Conservation (phyloP, 2,329 filamentous ascomycete genomes). For the Penicillium italicum region DNA sequence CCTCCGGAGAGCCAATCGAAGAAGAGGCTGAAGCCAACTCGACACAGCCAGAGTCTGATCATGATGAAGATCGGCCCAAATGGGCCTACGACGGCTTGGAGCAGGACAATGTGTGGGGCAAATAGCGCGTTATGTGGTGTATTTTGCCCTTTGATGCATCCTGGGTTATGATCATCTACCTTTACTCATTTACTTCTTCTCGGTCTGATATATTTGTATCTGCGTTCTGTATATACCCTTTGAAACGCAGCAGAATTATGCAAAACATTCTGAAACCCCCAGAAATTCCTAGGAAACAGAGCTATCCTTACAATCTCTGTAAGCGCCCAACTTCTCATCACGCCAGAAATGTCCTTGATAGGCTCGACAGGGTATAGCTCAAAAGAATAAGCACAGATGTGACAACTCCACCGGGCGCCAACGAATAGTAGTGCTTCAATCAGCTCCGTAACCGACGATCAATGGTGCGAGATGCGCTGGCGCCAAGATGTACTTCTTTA, state of each 20-base stretch:
- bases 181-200: not conserved
- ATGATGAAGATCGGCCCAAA: conserved; percentile 18
- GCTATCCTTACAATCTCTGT: conserved; percentile 5
- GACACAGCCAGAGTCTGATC: conserved; percentile 6
- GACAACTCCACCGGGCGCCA: conserved; percentile 22
- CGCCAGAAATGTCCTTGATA: not conserved
- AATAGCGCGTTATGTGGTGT: conserved; percentile 16
- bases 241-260: not conserved
- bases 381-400: conserved; percentile 21
- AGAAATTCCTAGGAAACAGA: not conserved
- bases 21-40: conserved; percentile 17
- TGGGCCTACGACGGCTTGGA: conserved; percentile 33
- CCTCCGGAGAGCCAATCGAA: conserved; percentile 30
- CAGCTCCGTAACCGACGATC: conserved; percentile 15
- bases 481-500: conserved; percentile 14
- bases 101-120: conserved; percentile 37
- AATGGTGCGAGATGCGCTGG: conserved; percentile 7
- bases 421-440: conserved; percentile 20
- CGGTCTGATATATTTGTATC: not conserved
- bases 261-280: not conserved
- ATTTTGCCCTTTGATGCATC: not conserved
- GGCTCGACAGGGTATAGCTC: not conserved
- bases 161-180: not conserved
- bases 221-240: not conserved
- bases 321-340: conserved; percentile 20